Base-by-base conservation (phyloP, 768 basidiomycete genomes). In the Lenzites betulinus region DNA sequence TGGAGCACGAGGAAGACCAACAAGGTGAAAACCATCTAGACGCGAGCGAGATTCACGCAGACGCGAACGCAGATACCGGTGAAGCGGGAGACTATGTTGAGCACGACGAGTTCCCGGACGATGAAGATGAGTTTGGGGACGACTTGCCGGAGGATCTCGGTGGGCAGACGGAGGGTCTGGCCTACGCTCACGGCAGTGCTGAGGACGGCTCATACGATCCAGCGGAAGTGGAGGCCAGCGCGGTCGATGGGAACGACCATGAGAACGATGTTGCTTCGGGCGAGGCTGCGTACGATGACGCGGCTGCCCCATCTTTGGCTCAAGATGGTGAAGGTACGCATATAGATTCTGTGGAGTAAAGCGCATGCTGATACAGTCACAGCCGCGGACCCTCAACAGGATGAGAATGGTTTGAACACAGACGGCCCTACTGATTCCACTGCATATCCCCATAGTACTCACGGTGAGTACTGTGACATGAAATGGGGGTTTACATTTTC, bases 131-230 rank as follows among this genome's bases (percentile, higher is more conserved):
- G 42, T 75, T 72, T 28, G 73, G 72, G 23, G 78, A 77, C 28
- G 74, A 71, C 28, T 67, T 74, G 13, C 66, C 67, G 0, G 76
- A 78, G 48, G 70, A 67, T 36, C 62, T 67, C 0, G 70, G 65
- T 9, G 69, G 58, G 15, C 72, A 71, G 8, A 83, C 82, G 16
- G 80, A 79, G 58, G 73, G 82, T 56, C 87, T 81, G 47, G 85
- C 81, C 18, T 73, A 78, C 49, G 84, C 18, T 8, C 48, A 63
- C 8, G 23, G 44, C 11, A 52, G 39, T 25, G 46, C 25, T 41
- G 54, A 54, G 48, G 55, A 53, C n/a, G 35, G 25, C 12, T 15
- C 18, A 4, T 35, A 49, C 11, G 26, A 47, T 7, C 12, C 33
- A 7, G n/a, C 46, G n/a, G 38, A 54, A 35, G 54, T n/a, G 6